These are phyloP conservation scores for Paecilomyces dactylethromorphus DNA, from an alignment of 2,329 filamentous ascomycete genomes.

Conservation along the genomic window DNA sequence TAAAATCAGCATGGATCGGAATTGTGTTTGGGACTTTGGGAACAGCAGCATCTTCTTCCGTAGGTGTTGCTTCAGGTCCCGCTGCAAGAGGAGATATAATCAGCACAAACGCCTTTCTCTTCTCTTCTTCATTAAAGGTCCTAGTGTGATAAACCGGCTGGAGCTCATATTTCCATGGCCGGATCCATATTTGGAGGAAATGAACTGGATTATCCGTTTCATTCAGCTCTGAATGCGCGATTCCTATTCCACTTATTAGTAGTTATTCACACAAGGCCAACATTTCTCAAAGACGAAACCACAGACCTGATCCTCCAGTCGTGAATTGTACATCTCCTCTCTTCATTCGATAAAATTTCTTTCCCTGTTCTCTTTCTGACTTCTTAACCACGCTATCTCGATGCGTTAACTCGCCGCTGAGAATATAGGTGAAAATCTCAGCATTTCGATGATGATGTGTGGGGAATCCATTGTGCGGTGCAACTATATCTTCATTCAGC, in stretches of 20 bases:
- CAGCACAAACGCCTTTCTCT: constrained; percentile 63
- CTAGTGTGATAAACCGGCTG: constrained; percentile 69
- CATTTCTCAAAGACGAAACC: no score
- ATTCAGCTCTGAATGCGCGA: constrained; percentile 78
- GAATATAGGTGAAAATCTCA: constrained; percentile 82
- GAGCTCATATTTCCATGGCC: constrained; percentile 68
- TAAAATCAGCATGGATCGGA: not conserved
- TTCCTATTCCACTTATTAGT: constrained; percentile 35
- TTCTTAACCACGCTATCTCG: constrained; percentile 76
- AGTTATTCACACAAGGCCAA: no score
- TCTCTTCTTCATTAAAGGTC: constrained; percentile 65
- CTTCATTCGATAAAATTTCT: not conserved
- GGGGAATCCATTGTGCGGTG: constrained; percentile 67
- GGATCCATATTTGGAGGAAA: constrained; percentile 82
- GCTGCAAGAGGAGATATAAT: constrained; percentile 69
- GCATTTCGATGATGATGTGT: constrained; percentile 79
- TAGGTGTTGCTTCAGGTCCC: constrained; percentile 53
- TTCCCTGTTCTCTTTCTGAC: not conserved
- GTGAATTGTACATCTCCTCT: not conserved
- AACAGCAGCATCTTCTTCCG: constrained; percentile 55
- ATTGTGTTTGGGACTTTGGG: not conserved
- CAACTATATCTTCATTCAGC: constrained; percentile 82
- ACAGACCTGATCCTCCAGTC: not conserved
- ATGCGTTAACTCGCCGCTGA: constrained; percentile 80
- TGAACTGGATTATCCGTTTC: constrained; percentile 63